Evolutionary conservation across 2,329 filamentous ascomycete species (phyloP).

Genomic region (Ceratocystis papillata): DNA sequence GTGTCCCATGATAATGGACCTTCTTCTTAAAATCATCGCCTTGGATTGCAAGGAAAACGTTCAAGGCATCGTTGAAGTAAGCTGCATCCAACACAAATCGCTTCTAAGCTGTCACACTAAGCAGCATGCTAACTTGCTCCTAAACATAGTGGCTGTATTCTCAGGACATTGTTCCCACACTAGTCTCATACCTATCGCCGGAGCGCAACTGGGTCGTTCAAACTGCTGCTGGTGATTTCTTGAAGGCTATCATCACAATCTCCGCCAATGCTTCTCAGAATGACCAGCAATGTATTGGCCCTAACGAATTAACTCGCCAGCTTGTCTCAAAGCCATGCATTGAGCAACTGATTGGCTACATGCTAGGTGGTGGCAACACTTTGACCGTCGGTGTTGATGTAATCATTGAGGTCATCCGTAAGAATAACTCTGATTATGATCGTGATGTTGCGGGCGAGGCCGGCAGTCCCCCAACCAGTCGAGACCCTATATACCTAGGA

Average conservation of each 20-base stretch:
- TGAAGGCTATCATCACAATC: conserved; percentile 98
- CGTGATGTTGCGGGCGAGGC: conserved; percentile 77
- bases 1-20: conserved; percentile 96
- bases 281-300: conserved; percentile 96
- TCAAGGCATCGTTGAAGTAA: conserved; percentile 83
- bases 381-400: conserved; percentile 94
- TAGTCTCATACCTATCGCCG: conserved; percentile 77
- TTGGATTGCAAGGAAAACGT: conserved; percentile 86
- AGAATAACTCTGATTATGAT: conserved; percentile 99
- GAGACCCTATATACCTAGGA: conserved; percentile 91
- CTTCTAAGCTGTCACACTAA: not conserved
- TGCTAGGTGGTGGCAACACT: conserved; percentile 88
- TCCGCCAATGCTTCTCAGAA: conserved; percentile 97
- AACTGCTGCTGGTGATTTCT: conserved; percentile 90
- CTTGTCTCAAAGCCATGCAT: conserved; percentile 80
- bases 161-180: conserved; percentile 73
- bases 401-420: conserved; percentile 94
- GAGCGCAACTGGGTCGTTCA: conserved; percentile 83
- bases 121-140: not conserved
- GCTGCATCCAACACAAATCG: conserved; percentile 29
- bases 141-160: conserved; percentile 73
- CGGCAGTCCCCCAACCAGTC: conserved; percentile 66
- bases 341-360: conserved; percentile 73
- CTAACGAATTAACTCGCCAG: conserved; percentile 90
- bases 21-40: conserved; percentile 92